A percentile compares a stretch with the other conserved stretches of the same genome.
These are phyloP conservation scores for Phytophthora vignae DNA, from an alignment of 352 stramenopile genomes.

Conservation along the genomic window DNA sequence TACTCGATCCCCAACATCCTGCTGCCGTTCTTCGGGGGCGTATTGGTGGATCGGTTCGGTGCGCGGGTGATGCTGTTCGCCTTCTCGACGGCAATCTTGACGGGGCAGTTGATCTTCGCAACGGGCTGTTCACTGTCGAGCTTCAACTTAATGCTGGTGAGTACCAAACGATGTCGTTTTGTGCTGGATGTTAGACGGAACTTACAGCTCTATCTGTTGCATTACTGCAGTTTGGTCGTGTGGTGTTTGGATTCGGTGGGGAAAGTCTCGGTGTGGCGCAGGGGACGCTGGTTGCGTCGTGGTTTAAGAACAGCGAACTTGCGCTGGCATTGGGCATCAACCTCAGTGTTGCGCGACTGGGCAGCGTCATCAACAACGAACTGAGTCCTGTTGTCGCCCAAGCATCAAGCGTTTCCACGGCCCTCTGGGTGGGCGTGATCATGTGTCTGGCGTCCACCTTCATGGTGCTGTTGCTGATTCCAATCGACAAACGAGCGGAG, in stretches of 20 bases:
- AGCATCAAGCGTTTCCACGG: constrained; percentile 62
- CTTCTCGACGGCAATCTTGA: constrained; percentile 86
- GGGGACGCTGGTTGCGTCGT: constrained; percentile 90
- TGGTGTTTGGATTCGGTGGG: constrained; percentile 93
- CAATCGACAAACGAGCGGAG: constrained; percentile 80
- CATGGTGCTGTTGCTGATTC: constrained; percentile 77
- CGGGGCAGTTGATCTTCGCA: constrained; percentile 91
- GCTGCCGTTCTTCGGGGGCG: constrained; percentile 93
- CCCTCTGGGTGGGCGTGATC: constrained; percentile 88
- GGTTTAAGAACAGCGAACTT: constrained; percentile 95
- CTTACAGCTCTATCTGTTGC: constrained; percentile 11
- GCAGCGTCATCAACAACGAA: constrained; percentile 94
- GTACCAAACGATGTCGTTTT: background rate
- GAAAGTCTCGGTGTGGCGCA: constrained; percentile 93
- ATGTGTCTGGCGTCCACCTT: constrained; percentile 82
- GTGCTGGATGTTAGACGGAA: background rate
- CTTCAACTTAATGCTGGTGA: constrained; percentile 84
- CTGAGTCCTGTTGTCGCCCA: constrained; percentile 85
- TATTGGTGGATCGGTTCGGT: constrained; percentile 91
- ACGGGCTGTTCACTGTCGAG: constrained; percentile 81
- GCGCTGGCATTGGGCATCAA: constrained; percentile 94
- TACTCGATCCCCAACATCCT: constrained; percentile 95
- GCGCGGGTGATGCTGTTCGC: constrained; percentile 84
- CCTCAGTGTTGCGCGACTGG: constrained; percentile 90
- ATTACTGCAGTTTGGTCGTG: constrained; percentile 71